Evolutionary conservation across 2,329 filamentous ascomycete species (phyloP), one percentile per base, ranked within the genome.

Genomic region (Dothideomycetes sp.): DNA sequence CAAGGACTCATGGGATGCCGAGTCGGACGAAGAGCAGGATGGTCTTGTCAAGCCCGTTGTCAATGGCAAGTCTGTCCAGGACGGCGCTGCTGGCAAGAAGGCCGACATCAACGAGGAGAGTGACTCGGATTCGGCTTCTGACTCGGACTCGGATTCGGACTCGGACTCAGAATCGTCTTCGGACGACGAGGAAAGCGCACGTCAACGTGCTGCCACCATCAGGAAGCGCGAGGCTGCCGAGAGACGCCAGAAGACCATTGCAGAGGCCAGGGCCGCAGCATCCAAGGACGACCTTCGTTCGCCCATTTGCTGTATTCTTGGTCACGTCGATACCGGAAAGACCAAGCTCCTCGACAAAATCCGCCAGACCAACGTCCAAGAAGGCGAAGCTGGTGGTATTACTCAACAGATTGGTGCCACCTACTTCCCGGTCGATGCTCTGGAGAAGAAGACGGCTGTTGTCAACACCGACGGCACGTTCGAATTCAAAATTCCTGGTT

Each of bases 301-400:
- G 28, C 91, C 91, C 39, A 98, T 98, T 65, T 96, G 91, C 74
- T 96, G 89, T 82, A 98, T 98, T 75, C 78, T 98, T 49, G 91
- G 91, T 56, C 91, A 98, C 77, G 91, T 98, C 76, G 91, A 98
- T 80, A 98, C 93, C 32, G 91, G 91, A 63, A 98, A 98, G 71
- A 98, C 91, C n/a, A 98, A 96, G 70, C 72, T 98, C 48, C 75
- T 98, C 44, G 91, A 98, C 72, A 98, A 98, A 71, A 85, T 98
- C 58, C 84, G 91, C 57, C 87, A 95, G 64, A 96, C 91, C 44
- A 96, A 98, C 59, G 91, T 98, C 24, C 93, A 98, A 60, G 91
- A 96, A 67, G 91, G 91, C 56, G 91, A 98, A 76, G 93, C 91
- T 28, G 93, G 91, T 73, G 91, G 91, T 80, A 98, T 98, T 58